Conservation (phyloP, 2,329 filamentous ascomycete species). For the Alternaria novae-zelandiae region DNA sequence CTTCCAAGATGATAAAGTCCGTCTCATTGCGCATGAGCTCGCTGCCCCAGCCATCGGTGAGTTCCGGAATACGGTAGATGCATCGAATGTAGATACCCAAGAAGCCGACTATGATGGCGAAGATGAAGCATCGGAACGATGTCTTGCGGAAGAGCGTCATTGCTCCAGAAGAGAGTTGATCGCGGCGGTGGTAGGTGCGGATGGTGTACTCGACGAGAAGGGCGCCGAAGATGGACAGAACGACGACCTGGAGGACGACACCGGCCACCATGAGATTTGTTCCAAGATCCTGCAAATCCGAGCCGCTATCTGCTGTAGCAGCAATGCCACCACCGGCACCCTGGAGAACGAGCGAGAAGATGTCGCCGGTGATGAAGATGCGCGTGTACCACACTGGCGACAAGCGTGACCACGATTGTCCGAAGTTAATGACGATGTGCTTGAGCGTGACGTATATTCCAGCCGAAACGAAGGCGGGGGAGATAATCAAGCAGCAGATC, state of each 20-base stretch:
- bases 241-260: slow-evolving; percentile 63
- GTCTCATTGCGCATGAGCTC: slow-evolving; percentile 56
- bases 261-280: slow-evolving; percentile 65
- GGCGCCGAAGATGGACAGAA: slow-evolving; percentile 56
- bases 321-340: slow-evolving; percentile 65
- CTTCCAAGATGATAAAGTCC: slow-evolving; percentile 59
- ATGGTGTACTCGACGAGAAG: slow-evolving; percentile 49
- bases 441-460: slow-evolving; percentile 64
- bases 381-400: slow-evolving; percentile 57
- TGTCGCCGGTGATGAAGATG: slow-evolving; percentile 66
- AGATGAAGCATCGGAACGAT: slow-evolving; percentile 41
- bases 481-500: slow-evolving; percentile 63
- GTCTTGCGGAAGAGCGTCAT: slow-evolving; percentile 26
- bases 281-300: slow-evolving; percentile 53
- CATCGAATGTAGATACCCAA: slow-evolving; percentile 56
- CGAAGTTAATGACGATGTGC: slow-evolving; percentile 63
- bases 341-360: slow-evolving; percentile 65
- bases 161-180: slow-evolving; percentile 27
- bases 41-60: slow-evolving; percentile 55
- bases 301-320: slow-evolving; percentile 54
- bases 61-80: slow-evolving; percentile 58
- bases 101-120: slow-evolving; percentile 50
- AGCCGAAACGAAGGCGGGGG: slow-evolving; percentile 62
- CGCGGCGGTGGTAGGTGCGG: slow-evolving; percentile 37
- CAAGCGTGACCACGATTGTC: slow-evolving; percentile 44